Evolutionary conservation across 225 moss, liverwort and hornwort species (phyloP).

Genomic region (Polytrichum commune): DNA sequence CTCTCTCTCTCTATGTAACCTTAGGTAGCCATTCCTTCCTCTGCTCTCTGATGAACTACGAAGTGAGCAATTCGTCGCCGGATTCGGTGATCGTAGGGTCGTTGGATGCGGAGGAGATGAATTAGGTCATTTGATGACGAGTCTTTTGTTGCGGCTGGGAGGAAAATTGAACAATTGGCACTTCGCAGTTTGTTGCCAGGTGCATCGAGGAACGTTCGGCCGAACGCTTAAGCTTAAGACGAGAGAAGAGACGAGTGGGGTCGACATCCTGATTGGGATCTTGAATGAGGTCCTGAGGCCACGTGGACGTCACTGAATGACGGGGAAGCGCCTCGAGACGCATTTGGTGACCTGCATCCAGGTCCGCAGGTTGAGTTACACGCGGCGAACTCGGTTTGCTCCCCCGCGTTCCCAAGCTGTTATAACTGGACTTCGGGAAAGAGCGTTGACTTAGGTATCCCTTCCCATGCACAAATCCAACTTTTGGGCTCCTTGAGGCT

Average conservation of each 20-base stretch:
- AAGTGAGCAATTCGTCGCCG: not conserved
- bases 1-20: not conserved
- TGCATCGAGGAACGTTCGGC: not conserved
- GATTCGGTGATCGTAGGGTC: not conserved
- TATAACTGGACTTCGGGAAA: too few relatives aligned
- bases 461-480: too few relatives aligned
- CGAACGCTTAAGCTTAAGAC: not conserved
- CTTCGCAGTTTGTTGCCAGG: not conserved
- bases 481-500: too few relatives aligned
- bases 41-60: not conserved
- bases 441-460: too few relatives aligned
- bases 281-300: too few relatives aligned
- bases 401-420: too few relatives aligned
- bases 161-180: slow-evolving; percentile 1
- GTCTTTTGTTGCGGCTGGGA: not conserved
- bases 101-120: not conserved
- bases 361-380: too few relatives aligned
- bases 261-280: not conserved
- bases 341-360: too few relatives aligned
- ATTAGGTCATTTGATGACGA: not conserved
- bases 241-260: too few relatives aligned
- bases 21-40: not conserved
- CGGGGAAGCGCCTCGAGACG: too few relatives aligned
- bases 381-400: too few relatives aligned
- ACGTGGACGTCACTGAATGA: too few relatives aligned